Base-by-base conservation (phyloP, 345 rosid genomes). In the Lepidium didymum region DNA sequence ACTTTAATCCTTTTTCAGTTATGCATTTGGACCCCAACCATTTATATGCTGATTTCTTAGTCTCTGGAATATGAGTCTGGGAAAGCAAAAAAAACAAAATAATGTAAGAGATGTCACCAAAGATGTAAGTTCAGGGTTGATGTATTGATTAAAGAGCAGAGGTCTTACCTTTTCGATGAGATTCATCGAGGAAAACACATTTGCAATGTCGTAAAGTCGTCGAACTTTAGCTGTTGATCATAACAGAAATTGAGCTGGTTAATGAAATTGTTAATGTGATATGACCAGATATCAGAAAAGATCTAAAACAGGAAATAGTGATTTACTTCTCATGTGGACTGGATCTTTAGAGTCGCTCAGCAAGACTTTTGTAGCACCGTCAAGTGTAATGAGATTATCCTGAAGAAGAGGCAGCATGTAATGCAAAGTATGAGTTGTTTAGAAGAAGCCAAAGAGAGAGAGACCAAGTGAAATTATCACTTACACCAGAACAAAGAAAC, bases 151-250 rank as follows among this genome's bases (percentile, higher is more conserved):
- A 23, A 41, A 33, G 25, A 66, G 35, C 36, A 54, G 45, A 27
- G 10, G 13, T 56, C 25, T 33, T 16, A 63, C 96, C 97, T 91
- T 91, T 76, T 91, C 91, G 56, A 91, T 88, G 56, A 91, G 63
- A 61, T 82, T 79, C 82, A 88, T 80, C 19, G 91, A 91, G 55
- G 95, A 73, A 67, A 91, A 77, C 67, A 88, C 91, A 79, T 91
- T 91, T 36, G 92, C 96, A 65, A 91, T 86, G 82, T 91, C 97
- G 69, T 91, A 88, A 7, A 88, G 79, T 41, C 97, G 80, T 77
- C 97, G 84, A 53, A 88, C 83, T 81, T 91, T 91, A 62, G 97
- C 97, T 91, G 92, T 80, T 54, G 14, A 70, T 21, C 64, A 40
- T 25, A 47, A 27, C 61, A 62, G 34, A 31, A 25, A 72, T 37